Percentiles rank a stretch among this genome's conserved stretches.
Conservation (phyloP, 305 asterid genomes). For the Caryopteris hybrid region DNA sequence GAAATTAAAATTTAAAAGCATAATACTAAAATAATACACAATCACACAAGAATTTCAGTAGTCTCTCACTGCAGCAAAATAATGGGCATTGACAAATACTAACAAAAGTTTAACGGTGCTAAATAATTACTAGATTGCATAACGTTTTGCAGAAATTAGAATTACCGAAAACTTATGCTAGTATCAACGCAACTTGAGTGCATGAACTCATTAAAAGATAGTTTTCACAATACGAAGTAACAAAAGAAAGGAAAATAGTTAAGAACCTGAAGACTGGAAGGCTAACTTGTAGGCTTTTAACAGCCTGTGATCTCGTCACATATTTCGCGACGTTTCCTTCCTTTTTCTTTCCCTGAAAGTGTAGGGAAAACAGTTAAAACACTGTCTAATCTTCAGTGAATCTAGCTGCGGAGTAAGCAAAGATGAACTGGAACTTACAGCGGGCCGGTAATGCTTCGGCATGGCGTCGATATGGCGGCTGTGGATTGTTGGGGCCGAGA, state of each 20-base stretch:
- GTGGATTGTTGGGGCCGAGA: background rate
- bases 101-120: too few relatives aligned
- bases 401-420: background rate
- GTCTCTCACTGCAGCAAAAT: background rate
- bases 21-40: background rate
- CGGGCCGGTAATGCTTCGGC: slow-evolving; percentile 95
- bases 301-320: slow-evolving; percentile 81
- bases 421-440: slow-evolving; percentile 39
- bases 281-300: slow-evolving; percentile 76
- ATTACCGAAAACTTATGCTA: too few relatives aligned
- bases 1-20: too few relatives aligned
- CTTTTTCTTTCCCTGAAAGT: slow-evolving; percentile 86
- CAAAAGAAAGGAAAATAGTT: background rate
- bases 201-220: background rate
- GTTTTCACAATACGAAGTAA: background rate
- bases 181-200: background rate
- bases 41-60: background rate
- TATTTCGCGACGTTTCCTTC: slow-evolving; percentile 95
- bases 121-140: background rate
- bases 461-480: slow-evolving; percentile 31
- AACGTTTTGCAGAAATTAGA: background rate
- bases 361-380: background rate
- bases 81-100: background rate
- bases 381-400: too few relatives aligned
- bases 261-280: slow-evolving; percentile 84